Evolutionary conservation across 768 basidiomycete species (phyloP).

Genomic region (Trametes elegans): DNA sequence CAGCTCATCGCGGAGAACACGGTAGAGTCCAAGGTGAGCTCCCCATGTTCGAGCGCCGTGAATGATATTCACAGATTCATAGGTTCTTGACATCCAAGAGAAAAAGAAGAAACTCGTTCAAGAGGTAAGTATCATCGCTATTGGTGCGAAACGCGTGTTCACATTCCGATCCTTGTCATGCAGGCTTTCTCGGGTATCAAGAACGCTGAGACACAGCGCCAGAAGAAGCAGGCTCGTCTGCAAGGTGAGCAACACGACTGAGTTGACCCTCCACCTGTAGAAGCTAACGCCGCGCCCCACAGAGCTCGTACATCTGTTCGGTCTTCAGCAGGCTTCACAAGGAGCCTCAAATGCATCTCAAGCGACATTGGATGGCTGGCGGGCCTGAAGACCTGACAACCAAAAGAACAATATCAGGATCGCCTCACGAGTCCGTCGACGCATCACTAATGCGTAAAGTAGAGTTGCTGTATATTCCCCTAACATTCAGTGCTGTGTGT

Average conservation of each 20-base stretch:
- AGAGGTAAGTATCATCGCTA: constrained; percentile 44
- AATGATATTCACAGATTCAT: neutral
- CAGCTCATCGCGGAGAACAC: constrained; percentile 90
- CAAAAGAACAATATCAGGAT: too few species aligned
- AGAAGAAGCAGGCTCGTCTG: constrained; percentile 77
- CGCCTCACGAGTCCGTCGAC: too few species aligned
- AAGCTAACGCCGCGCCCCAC: neutral
- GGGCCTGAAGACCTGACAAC: constrained; percentile 8
- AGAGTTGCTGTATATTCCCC: neutral
- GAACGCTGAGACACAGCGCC: constrained; percentile 67
- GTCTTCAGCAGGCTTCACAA: constrained; percentile 43
- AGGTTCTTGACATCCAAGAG: constrained; percentile 85
- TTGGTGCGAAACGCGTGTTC: neutral
- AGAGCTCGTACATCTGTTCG: constrained; percentile 65
- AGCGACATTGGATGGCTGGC: constrained; percentile 19
- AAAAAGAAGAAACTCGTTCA: constrained; percentile 77
- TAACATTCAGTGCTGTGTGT: neutral
- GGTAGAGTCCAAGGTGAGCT: constrained; percentile 72
- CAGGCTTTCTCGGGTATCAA: constrained; percentile 88
- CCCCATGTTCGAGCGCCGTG: neutral
- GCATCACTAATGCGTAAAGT: too few species aligned
- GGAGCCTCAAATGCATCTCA: constrained; percentile 17
- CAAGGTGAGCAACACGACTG: too few species aligned
- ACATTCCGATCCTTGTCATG: neutral
- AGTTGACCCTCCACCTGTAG: too few species aligned